Base-by-base conservation (phyloP, 139 green algal species). In the Dunaliella primolecta region DNA sequence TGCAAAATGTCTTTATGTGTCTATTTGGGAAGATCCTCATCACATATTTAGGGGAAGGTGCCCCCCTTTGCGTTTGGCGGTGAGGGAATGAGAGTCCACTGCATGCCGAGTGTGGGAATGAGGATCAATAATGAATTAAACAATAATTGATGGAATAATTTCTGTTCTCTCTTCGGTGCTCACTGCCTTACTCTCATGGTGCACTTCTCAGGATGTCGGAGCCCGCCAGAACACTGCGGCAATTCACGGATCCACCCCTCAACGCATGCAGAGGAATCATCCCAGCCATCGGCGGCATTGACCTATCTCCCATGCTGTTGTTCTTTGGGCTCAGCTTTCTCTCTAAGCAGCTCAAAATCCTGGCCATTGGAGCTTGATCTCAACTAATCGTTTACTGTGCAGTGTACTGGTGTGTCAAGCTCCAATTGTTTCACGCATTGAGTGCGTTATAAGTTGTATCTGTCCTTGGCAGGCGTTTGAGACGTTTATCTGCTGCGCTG, bases 251-350 rank as follows among this genome's bases (percentile, higher is more conserved):
- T 36, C 77, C 77, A 3, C 35, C 34, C 21, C 77, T 81, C 11
- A 81, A 81, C 80, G 29, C 80, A 36, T 74, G 71, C 83, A 75
- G 90, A 15, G 90, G 90, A 46, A 91, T 93, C 85, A 82, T 93
- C 32, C 90, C 90, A 0, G 57, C 90, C 2, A 78, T 93, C 1
- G 88, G 86, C 2, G 90, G 90, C 85, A 93, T 93, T 74, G 90
- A 93, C 86, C 84, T 93, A 7, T 87, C 77, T 1, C 81, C 84
- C 31, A 90, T 91, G 87, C 81, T 93, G 33, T 85, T 85, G 32
- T 93, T 93, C 88, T 89, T 93, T 80, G 57, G 91, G 74, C 86
- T 93, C 32, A 89, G 86, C 82, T 90, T 93, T 80, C 82, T 78
- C 0, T 71, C 82, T 2, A 91, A 91, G 82, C 84, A 89, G 87